These are phyloP conservation scores for Chenopodium formosanum DNA, from an alignment of 148 eudicot species.

Conservation along the genomic window DNA sequence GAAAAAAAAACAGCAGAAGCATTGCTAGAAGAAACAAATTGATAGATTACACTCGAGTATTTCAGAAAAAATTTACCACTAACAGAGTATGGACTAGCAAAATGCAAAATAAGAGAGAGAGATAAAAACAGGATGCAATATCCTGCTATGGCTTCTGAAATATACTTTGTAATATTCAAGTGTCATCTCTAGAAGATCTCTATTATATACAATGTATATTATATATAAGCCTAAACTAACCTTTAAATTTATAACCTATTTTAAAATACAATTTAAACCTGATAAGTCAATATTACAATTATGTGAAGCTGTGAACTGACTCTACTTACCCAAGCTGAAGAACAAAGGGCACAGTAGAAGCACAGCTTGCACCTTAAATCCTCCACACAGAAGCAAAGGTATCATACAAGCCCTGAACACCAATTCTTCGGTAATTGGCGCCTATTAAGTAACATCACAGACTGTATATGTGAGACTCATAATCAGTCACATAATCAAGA, in stretches of 20 bases:
- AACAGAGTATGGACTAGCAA: not conserved
- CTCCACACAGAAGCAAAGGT: constrained; percentile 89
- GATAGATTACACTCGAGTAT: not conserved
- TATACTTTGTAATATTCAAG: not conserved
- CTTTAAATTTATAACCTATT: too few species aligned
- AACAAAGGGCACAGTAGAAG: constrained; percentile 73
- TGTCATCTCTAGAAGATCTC: not conserved
- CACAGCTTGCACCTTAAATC: constrained; percentile 61
- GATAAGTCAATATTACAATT: not conserved
- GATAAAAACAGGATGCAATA: not conserved
- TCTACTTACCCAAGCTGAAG: constrained; percentile 88
- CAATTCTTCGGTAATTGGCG: constrained; percentile 91
- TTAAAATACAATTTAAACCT: not conserved
- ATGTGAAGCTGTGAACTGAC: not conserved
- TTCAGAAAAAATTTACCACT: not conserved
- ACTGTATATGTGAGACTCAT: not conserved
- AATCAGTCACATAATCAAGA: not conserved
- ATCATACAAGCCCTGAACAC: constrained; percentile 98
- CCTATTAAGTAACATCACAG: constrained; percentile 48
- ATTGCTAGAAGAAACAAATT: not conserved
- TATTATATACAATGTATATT: too few species aligned
- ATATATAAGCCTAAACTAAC: too few species aligned
- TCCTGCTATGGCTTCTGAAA: not conserved
- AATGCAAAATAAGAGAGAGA: not conserved
- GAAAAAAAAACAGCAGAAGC: not conserved